These are phyloP conservation scores for Gossypium schwendimanii DNA, from an alignment of 441 rosid genomes.

Conservation along the genomic window DNA sequence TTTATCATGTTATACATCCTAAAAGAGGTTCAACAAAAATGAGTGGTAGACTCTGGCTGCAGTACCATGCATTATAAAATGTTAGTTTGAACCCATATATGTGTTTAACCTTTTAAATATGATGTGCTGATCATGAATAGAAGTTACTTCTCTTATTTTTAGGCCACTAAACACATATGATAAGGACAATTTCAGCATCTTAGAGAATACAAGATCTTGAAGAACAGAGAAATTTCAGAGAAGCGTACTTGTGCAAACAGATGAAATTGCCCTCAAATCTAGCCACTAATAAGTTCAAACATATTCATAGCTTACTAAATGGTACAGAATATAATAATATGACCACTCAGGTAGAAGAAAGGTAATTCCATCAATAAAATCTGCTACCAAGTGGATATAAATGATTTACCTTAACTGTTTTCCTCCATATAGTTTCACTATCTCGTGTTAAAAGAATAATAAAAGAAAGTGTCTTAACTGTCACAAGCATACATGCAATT, in stretches of 20 bases:
- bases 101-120: neutral
- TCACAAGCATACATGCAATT: neutral
- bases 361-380: neutral
- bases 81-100: neutral
- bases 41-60: neutral
- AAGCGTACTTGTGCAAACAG: neutral
- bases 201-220: neutral
- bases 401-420: neutral
- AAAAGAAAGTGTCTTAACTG: neutral
- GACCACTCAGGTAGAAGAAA: neutral
- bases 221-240: neutral
- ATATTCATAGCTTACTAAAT: neutral
- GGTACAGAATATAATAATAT: neutral
- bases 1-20: neutral
- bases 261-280: neutral
- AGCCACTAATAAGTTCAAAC: neutral
- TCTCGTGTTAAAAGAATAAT: neutral
- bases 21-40: neutral
- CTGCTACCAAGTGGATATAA: neutral
- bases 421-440: neutral
- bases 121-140: neutral
- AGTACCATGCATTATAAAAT: neutral
- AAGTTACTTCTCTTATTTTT: neutral
- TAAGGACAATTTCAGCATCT: neutral
- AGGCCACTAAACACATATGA: neutral